Conservation (phyloP, 1,284 basidiomycete genomes). For the Naganishia cerealis region DNA sequence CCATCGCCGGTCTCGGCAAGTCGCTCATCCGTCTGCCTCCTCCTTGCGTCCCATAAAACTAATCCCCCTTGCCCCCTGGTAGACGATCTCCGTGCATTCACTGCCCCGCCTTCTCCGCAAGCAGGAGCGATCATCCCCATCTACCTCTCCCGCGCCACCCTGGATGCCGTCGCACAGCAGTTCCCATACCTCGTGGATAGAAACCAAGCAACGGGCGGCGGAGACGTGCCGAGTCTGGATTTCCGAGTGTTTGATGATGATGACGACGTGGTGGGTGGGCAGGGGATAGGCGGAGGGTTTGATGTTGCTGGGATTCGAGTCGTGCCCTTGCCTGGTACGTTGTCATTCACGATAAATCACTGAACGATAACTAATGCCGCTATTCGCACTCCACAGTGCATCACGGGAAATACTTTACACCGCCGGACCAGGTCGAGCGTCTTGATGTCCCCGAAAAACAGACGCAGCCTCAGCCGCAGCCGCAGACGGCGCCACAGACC, state of each 20-base stretch:
- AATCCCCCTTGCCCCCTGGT: not conserved
- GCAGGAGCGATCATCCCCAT: constrained; percentile 47
- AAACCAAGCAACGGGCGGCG: constrained; percentile 54
- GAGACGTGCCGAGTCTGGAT: constrained; percentile 47
- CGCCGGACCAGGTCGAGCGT: constrained; percentile 32
- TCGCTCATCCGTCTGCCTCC: not conserved
- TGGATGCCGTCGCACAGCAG: constrained; percentile 44
- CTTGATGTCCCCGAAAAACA: constrained; percentile 20
- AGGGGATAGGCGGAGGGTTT: constrained; percentile 25
- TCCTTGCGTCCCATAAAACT: not conserved
- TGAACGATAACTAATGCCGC: no score
- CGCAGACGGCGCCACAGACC: constrained; percentile 6
- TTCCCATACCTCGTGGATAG: constrained; percentile 55
- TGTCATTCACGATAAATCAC: not conserved
- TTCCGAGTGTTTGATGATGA: constrained; percentile 31
- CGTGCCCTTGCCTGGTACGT: constrained; percentile 25
- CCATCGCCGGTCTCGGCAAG: constrained; percentile 33
- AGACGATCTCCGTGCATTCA: constrained; percentile 42
- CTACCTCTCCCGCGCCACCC: constrained; percentile 48
- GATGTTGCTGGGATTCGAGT: constrained; percentile 17
- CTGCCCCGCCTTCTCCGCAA: constrained; percentile 35
- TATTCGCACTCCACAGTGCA: constrained; percentile 35
- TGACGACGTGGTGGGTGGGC: constrained; percentile 25
- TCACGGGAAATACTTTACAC: constrained; percentile 46
- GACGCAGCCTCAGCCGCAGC: not conserved